phyloP scores from a whole-genome alignment of 805 yeast genomes.

The Ogataea pilisensis region DNA sequence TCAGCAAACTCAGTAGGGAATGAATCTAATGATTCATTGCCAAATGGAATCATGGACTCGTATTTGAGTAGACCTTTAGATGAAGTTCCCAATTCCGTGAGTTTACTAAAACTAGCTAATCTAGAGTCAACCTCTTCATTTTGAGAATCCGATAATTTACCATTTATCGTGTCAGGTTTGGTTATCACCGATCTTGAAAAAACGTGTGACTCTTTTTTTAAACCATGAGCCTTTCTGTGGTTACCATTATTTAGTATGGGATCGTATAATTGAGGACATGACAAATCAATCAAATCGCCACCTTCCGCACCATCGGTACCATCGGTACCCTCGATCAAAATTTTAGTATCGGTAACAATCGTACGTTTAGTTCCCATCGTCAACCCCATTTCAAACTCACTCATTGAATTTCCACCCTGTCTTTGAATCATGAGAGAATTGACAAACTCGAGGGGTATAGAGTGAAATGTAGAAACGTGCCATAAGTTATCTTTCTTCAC shows the following conservation, averaged over 20 bases:
- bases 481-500: conserved; percentile 34
- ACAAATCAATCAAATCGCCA: conserved; percentile 4
- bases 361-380: conserved; percentile 37
- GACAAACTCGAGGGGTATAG: conserved; percentile 42
- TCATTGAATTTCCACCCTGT: conserved; percentile 34
- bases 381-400: conserved; percentile 38
- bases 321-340: background rate
- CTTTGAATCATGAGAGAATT: conserved; percentile 39
- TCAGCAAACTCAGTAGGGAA: conserved; percentile 28
- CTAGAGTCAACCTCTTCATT: conserved; percentile 1
- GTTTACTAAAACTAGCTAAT: conserved; percentile 6
- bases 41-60: conserved; percentile 10
- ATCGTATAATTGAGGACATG: conserved; percentile 8
- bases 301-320: background rate
- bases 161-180: conserved; percentile 13
- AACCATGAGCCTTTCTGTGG: conserved; percentile 2
- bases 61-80: conserved; percentile 13
- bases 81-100: conserved; percentile 17
- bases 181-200: conserved; percentile 29
- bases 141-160: background rate
- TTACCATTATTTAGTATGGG: background rate
- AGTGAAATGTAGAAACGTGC: conserved; percentile 38
- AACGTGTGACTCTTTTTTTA: conserved; percentile 7
- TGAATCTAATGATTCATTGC: conserved; percentile 24
- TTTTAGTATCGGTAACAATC: conserved; percentile 13